phyloP scores from a whole-genome alignment of 1,284 basidiomycete genomes.

The Boletellus deceptivus region DNA sequence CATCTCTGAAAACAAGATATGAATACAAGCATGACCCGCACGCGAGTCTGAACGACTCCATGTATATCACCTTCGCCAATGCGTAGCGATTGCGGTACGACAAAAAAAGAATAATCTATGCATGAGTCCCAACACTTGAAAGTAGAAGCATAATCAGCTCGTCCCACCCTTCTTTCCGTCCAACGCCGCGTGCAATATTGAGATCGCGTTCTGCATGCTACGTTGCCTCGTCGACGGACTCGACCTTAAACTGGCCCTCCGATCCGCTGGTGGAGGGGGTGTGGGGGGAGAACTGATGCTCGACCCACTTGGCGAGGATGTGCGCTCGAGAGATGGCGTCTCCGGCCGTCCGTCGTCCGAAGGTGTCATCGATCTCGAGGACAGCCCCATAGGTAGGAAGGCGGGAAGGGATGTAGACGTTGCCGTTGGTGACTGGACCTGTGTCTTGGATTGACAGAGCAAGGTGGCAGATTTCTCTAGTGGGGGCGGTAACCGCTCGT shows the following conservation, averaged over 20 bases:
- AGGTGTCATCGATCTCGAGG: conserved; percentile 71
- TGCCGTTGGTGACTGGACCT: conserved; percentile 26
- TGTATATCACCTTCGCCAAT: no score
- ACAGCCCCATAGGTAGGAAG: conserved; percentile 49
- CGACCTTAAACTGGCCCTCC: conserved; percentile 86
- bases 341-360: conserved; percentile 35
- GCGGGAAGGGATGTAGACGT: conserved; percentile 7
- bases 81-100: background rate
- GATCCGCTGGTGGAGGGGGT: conserved; percentile 66
- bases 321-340: conserved; percentile 32
- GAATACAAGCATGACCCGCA: no score
- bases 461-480: conserved; percentile 3
- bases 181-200: conserved; percentile 85
- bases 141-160: background rate
- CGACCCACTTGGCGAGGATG: conserved; percentile 28
- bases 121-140: background rate
- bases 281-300: conserved; percentile 35
- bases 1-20: no score
- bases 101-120: background rate
- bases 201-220: conserved; percentile 92
- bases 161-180: conserved; percentile 59
- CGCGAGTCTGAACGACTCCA: no score
- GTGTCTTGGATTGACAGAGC: conserved; percentile 8
- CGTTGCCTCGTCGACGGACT: conserved; percentile 88
- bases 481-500: conserved; percentile 87